Evolutionary conservation across 2,329 filamentous ascomycete genomes (phyloP).

Genomic region (Lasiodiplodia sp.): DNA sequence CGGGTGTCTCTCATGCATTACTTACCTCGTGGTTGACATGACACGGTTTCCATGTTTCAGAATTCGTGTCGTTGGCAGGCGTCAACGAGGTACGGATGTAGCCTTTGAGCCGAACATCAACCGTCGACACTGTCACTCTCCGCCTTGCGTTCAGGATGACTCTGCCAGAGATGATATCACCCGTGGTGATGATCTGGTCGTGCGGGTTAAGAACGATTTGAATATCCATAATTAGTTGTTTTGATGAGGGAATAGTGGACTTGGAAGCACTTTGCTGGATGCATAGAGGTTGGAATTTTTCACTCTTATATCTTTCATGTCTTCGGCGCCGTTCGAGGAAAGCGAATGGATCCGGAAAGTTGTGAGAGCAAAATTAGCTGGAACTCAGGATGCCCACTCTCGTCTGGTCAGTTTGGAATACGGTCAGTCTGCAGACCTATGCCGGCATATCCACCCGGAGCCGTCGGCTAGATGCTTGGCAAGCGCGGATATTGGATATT

Average conservation of each 20-base stretch:
- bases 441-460: neutral
- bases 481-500: no score
- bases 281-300: neutral
- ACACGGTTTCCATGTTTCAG: constrained; percentile 8
- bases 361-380: neutral
- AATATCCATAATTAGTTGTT: neutral
- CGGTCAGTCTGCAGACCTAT: neutral
- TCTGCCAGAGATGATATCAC: constrained; percentile 7
- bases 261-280: neutral
- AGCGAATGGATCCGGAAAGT: neutral
- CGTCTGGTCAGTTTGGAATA: constrained; percentile 14
- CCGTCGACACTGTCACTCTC: neutral
- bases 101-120: constrained; percentile 4
- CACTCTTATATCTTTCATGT: neutral
- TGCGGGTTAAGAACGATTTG: constrained; percentile 14
- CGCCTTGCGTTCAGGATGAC: neutral
- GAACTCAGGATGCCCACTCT: neutral
- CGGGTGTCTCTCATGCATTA: neutral
- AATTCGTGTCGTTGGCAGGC: neutral
- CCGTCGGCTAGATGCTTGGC: constrained; percentile 2
- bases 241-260: neutral
- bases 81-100: constrained; percentile 6
- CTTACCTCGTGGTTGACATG: constrained; percentile 17
- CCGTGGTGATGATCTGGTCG: neutral
- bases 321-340: neutral